phyloP scores from a whole-genome alignment of 352 stramenopile species.

The Globisporangium takayamanum region DNA sequence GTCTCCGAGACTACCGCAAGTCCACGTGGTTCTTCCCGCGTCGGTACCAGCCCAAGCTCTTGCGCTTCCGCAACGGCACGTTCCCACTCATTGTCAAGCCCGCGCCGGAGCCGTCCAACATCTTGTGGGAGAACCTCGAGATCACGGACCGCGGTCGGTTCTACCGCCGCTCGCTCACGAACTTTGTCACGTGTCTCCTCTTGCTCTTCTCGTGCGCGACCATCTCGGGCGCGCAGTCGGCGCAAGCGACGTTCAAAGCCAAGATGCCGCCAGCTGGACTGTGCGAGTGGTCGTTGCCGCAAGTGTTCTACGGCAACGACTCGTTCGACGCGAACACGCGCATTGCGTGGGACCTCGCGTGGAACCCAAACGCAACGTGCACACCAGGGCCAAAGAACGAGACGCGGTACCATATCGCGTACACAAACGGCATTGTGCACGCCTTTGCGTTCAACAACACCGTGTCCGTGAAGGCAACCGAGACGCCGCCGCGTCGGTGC shows the following conservation, averaged over 20 bases:
- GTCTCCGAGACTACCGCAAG: slow-evolving; percentile 68
- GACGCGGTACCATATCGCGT: slow-evolving; percentile 49
- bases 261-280: slow-evolving; percentile 54
- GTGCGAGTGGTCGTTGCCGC: slow-evolving; percentile 45
- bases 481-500: slow-evolving; percentile 26
- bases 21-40: slow-evolving; percentile 35
- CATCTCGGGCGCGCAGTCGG: slow-evolving; percentile 72
- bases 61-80: slow-evolving; percentile 56
- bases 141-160: slow-evolving; percentile 51
- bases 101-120: slow-evolving; percentile 79
- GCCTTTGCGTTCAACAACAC: not conserved
- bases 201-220: slow-evolving; percentile 63
- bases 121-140: slow-evolving; percentile 86
- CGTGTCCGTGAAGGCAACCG: not conserved
- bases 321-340: slow-evolving; percentile 12
- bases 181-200: slow-evolving; percentile 66
- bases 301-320: slow-evolving; percentile 53
- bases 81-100: slow-evolving; percentile 37
- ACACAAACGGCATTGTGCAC: slow-evolving; percentile 39
- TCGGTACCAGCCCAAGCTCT: slow-evolving; percentile 39
- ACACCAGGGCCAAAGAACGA: slow-evolving; percentile 14
- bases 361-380: slow-evolving; percentile 53
- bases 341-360: slow-evolving; percentile 38
- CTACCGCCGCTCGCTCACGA: slow-evolving; percentile 58
- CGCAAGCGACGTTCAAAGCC: slow-evolving; percentile 59